These are phyloP conservation scores for Sarocladiaceae sp. DNA, from an alignment of 2,329 filamentous ascomycete species.

Conservation along the genomic window DNA sequence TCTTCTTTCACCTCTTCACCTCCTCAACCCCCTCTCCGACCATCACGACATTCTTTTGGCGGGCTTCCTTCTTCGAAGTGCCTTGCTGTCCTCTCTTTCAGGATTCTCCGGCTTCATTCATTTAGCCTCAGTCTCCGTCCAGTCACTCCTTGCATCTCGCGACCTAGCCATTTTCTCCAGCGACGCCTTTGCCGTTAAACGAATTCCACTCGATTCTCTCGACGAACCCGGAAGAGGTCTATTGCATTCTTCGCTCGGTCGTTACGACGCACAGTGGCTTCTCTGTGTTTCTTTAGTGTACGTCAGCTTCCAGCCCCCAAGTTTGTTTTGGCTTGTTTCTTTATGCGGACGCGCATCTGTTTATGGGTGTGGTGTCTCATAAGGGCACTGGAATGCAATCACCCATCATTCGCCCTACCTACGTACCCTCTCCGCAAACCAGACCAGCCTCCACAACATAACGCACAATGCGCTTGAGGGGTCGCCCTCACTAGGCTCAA, in stretches of 20 bases:
- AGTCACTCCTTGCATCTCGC: slow-evolving; percentile 18
- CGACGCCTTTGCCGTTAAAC: background rate
- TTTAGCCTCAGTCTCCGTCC: slow-evolving; percentile 35
- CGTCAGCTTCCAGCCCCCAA: background rate
- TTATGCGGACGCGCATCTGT: background rate
- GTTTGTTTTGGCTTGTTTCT: background rate
- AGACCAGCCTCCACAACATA: background rate
- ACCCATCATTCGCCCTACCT: background rate
- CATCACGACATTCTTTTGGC: background rate
- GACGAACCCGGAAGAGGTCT: background rate
- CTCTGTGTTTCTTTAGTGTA: background rate
- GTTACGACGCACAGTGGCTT: background rate
- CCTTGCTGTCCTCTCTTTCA: slow-evolving; percentile 19
- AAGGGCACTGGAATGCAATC: slow-evolving; percentile 2
- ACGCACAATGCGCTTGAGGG: background rate
- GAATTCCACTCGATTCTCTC: background rate
- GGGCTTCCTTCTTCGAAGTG: slow-evolving; percentile 13
- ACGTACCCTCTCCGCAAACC: background rate
- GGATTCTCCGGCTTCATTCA: slow-evolving; percentile 37
- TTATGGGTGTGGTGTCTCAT: slow-evolving; percentile 7
- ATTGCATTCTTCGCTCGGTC: slow-evolving; percentile 7
- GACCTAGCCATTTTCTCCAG: background rate
- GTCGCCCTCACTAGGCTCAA: background rate
- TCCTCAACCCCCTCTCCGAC: background rate
- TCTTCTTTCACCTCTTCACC: slow-evolving; percentile 7